A percentile compares a stretch with the other conserved stretches of the same genome.
Conservation (phyloP, 2,329 filamentous ascomycete genomes). For the Trichoderma asperellum region DNA sequence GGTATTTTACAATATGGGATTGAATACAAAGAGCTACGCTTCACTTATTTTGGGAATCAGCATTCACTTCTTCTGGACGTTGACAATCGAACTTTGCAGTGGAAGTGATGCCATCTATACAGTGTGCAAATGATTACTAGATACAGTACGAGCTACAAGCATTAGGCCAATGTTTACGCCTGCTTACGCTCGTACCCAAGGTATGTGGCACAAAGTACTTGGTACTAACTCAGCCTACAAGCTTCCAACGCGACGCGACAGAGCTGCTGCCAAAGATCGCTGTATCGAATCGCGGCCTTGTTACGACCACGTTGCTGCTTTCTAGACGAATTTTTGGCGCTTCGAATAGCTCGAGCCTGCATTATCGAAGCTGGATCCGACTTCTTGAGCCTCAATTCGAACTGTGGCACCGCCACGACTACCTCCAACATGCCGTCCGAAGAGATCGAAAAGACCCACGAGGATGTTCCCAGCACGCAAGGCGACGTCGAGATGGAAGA, state of each 20-base stretch:
- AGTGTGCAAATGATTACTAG: not conserved
- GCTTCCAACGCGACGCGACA: slow-evolving; percentile 10
- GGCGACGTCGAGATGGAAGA: slow-evolving; percentile 48
- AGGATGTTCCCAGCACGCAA: slow-evolving; percentile 32
- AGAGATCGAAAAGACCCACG: slow-evolving; percentile 32
- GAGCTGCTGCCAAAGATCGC: not conserved
- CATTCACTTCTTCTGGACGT: no score
- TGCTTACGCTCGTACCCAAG: no score
- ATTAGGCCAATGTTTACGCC: not conserved
- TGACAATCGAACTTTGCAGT: no score
- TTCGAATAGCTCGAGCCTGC: not conserved
- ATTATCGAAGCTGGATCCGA: not conserved
- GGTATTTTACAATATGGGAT: no score
- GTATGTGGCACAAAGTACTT: not conserved
- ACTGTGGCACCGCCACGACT: not conserved
- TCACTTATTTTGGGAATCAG: no score
- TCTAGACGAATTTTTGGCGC: not conserved
- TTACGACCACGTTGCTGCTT: not conserved
- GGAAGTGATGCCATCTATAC: no score
- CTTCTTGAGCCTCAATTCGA: not conserved
- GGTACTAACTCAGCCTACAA: not conserved
- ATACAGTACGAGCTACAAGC: not conserved
- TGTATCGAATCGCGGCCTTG: not conserved
- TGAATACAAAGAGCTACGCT: no score
- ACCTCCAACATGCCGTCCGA: slow-evolving; percentile 38